Conservation (phyloP, 495 filamentous ascomycete species). For the Xylona heveae region DNA sequence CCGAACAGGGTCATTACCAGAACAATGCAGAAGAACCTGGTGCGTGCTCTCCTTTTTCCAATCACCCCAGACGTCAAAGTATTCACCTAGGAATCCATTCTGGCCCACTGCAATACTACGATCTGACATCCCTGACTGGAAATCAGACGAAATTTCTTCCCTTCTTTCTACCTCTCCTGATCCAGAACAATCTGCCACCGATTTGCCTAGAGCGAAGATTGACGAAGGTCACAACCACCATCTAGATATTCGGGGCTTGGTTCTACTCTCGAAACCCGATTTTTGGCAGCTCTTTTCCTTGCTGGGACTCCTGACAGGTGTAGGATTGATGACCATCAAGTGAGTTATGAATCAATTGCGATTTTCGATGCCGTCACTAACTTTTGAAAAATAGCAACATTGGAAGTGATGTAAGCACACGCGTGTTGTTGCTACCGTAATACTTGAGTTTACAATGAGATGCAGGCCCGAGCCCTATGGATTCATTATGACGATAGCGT, state of each 20-base stretch:
- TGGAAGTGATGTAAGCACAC: constrained; percentile 56
- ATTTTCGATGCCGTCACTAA: too few relatives aligned
- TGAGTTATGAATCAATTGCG: constrained; percentile 23
- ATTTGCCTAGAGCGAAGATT: constrained; percentile 23
- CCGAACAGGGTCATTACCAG: constrained; percentile 27
- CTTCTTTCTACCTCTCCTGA: constrained; percentile 43
- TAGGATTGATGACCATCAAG: constrained; percentile 99
- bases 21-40: constrained; percentile 37
- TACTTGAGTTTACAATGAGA: constrained; percentile 6
- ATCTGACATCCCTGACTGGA: too few relatives aligned
- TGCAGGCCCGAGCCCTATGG: constrained; percentile 49
- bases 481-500: constrained; percentile 58
- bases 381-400: constrained; percentile 54
- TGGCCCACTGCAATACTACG: too few relatives aligned
- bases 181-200: not conserved
- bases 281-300: constrained; percentile 82
- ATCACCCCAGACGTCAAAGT: too few relatives aligned
- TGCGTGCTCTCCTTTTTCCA: too few relatives aligned
- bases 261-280: constrained; percentile 49
- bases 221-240: constrained; percentile 41
- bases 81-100: too few relatives aligned
- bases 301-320: constrained; percentile 73
- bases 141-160: constrained; percentile 60
- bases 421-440: constrained; percentile 1
- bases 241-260: constrained; percentile 76